Base-by-base conservation (phyloP, 139 green algal species). In the Ettlia oleoabundans region DNA sequence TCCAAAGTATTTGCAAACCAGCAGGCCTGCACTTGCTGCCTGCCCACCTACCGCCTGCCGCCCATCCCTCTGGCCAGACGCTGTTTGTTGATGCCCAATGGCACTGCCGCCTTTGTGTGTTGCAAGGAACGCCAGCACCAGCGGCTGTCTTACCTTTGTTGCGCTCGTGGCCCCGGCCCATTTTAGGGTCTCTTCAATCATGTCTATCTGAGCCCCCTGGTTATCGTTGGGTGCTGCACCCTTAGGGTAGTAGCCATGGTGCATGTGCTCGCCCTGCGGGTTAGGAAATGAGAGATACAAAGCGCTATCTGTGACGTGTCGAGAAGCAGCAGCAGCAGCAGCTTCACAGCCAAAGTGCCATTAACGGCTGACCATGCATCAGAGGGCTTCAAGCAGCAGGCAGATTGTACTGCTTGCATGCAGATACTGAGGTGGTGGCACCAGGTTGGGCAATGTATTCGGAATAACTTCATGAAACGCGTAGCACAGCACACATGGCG, bases 191-290 rank as follows among this genome's bases (percentile, higher is more conserved):
- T 96, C 86, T 10, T 99, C 95, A 74, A 99, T 98, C 96, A 99
- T 99, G 75, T 99, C 96, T 19, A 97, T 74, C 87, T 98, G 95
- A 1, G 95, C 95, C 78, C 96, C 83, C 61, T 87, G 74, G 86
- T 98, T 93, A 82, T 66, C 91, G 83, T 95, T 95, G 1, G 73
- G 72, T 0, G 88, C 28, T 0, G 40, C 71, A 22, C 82, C 92
- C 42, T 87, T 86, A 3, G 90, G 87, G 73, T 99, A 99, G 88
- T 96, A 98, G 13, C 92, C 96, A 84, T 99, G 96, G 88, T 99
- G 96, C 93, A 99, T 97, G 91, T 99, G 95, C 87, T 98, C 93
- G 47, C 93, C 91, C 73, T 80, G 73, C 2, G 69, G 2, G 63
- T n/a, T 37, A 32, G 66, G 38, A 4, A 9, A 53, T 1, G 38